phyloP scores from a whole-genome alignment of 2,329 filamentous ascomycete genomes.

The Arthrobotrys iridis region DNA sequence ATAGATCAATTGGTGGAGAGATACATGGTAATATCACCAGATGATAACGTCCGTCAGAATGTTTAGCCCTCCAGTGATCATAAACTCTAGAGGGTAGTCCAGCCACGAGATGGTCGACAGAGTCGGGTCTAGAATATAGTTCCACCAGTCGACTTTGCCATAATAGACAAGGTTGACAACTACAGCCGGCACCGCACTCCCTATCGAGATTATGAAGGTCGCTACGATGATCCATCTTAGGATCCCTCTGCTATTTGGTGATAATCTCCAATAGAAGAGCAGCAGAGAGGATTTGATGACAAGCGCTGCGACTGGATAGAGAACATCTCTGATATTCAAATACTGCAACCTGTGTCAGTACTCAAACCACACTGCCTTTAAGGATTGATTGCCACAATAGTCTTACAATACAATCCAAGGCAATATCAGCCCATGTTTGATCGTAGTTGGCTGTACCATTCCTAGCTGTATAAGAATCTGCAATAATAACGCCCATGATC shows the following conservation, averaged over 20 bases:
- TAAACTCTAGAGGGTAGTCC: conserved; percentile 39
- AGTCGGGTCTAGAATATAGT: conserved; percentile 35
- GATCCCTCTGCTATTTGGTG: conserved; percentile 23
- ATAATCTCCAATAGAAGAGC: conserved; percentile 40
- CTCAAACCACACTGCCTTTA: neutral
- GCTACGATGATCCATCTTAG: conserved; percentile 37
- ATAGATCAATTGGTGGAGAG: neutral
- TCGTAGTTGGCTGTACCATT: conserved; percentile 43
- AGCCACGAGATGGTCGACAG: conserved; percentile 24
- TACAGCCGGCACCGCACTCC: conserved; percentile 26
- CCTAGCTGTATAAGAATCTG: conserved; percentile 38
- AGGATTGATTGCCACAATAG: neutral
- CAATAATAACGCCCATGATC: conserved; percentile 44
- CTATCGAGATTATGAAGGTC: conserved; percentile 34
- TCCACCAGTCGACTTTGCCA: conserved; percentile 48
- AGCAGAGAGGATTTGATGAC: conserved; percentile 37
- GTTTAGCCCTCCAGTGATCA: conserved; percentile 36
- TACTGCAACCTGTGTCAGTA: conserved; percentile 4
- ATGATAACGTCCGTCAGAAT: conserved; percentile 41
- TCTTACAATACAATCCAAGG: conserved; percentile 41
- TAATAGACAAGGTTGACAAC: conserved; percentile 47
- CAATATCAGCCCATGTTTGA: conserved; percentile 39
- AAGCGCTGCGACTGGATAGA: conserved; percentile 29
- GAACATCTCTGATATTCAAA: conserved; percentile 34
- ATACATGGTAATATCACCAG: conserved; percentile 3